A percentile compares a stretch with the other conserved stretches of the same genome.
Conservation (phyloP, 1,284 basidiomycete species). For the Irpex sp. region DNA sequence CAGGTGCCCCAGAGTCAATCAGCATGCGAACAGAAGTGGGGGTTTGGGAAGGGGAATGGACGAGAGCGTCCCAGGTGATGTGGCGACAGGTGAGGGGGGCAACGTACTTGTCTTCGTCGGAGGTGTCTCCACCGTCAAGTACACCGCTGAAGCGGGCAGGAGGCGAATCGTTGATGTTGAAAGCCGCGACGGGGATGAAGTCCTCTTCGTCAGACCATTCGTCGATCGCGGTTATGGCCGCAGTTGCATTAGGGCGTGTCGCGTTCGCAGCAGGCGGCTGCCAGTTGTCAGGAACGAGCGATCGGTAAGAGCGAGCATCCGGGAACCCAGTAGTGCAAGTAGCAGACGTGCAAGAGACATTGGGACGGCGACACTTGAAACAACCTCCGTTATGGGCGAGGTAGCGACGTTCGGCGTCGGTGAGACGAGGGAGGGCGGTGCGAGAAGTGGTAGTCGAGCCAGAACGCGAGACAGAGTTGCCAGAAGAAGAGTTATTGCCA, state of each 20-base stretch:
- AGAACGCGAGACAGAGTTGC: no score
- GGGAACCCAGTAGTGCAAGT: slow-evolving; percentile 16
- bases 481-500: no score
- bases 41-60: neutral
- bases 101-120: slow-evolving; percentile 7
- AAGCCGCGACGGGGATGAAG: neutral
- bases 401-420: neutral
- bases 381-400: slow-evolving; percentile 11
- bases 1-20: slow-evolving; percentile 10
- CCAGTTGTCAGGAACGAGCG: neutral
- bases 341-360: slow-evolving; percentile 5
- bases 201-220: no score
- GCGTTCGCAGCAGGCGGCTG: neutral
- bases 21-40: slow-evolving; percentile 6
- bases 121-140: neutral
- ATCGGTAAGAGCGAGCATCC: slow-evolving; percentile 1
- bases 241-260: no score
- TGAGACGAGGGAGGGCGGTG: slow-evolving; percentile 3
- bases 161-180: neutral
- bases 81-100: neutral
- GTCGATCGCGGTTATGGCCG: no score
- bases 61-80: neutral
- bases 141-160: neutral
- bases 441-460: no score
- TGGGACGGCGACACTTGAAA: slow-evolving; percentile 14